Percentiles rank a stretch among this genome's conserved stretches.
phyloP scores from a whole-genome alignment of 2,329 filamentous ascomycete genomes.

The Bipolaris gigantea region DNA sequence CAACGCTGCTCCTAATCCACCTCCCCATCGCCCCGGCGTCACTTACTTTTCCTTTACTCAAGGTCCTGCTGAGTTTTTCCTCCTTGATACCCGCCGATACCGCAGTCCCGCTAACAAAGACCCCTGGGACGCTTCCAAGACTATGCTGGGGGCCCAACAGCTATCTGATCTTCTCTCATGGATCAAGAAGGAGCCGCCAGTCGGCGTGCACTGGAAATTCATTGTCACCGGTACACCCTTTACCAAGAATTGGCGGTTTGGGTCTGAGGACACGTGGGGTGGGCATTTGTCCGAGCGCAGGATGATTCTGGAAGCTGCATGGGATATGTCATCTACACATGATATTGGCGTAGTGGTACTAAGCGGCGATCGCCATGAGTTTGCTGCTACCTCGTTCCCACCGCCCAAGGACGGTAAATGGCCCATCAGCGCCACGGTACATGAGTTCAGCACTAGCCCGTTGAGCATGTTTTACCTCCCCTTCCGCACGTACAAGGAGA shows the following conservation, averaged over 20 bases:
- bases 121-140: constrained; percentile 67
- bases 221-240: constrained; percentile 89
- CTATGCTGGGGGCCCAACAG: constrained; percentile 83
- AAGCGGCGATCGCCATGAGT: constrained; percentile 94
- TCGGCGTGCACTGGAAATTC: constrained; percentile 89
- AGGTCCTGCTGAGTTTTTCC: constrained; percentile 90
- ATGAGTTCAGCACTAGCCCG: constrained; percentile 91
- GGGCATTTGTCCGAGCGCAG: constrained; percentile 83
- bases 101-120: constrained; percentile 69
- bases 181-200: constrained; percentile 70
- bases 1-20: constrained; percentile 82
- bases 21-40: constrained; percentile 62
- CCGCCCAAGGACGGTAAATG: constrained; percentile 62
- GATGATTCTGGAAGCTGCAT: constrained; percentile 84
- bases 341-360: constrained; percentile 80
- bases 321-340: constrained; percentile 72
- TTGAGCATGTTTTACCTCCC: constrained; percentile 94
- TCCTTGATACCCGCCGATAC: constrained; percentile 89
- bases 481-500: constrained; percentile 78
- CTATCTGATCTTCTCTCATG: constrained; percentile 77
- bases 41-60: constrained; percentile 91
- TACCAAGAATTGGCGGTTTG: constrained; percentile 95
- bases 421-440: constrained; percentile 58
- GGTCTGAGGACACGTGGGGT: constrained; percentile 88
- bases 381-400: constrained; percentile 80